Base-by-base conservation (phyloP, 2,329 filamentous ascomycete species). In the Exserohilum rostratum region DNA sequence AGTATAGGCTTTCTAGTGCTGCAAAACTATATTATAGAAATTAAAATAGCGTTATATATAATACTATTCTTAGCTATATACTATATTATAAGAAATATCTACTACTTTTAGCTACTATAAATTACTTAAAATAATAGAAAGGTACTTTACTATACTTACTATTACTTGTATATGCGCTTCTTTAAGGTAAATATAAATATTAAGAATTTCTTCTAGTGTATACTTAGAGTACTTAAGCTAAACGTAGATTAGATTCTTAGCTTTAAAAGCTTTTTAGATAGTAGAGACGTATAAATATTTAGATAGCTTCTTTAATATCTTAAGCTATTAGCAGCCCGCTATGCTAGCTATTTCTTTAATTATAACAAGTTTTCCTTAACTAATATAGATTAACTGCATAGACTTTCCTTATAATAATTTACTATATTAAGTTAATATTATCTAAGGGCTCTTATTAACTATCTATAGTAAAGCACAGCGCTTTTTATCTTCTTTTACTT, bases 131-230 rank as follows among this genome's bases (percentile, higher is more conserved):
- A 2, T 25, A 17, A 30, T 45, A 22, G 6, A 11, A 12, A 17
- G 15, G 25, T n/a, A n/a, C n/a, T 20, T 29, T 49, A 49, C 46
- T 34, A 18, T 18, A 20, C 45, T 47, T 15, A 34, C 45, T n/a
- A 47, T 47, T 6, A 31, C 15, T 38, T 15, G 7, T 20, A 47
- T 47, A 13, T 47, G 15, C 5, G 25, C 15, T 10, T 47, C 34
- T 13, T 39, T n/a, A 9, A 47, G 45, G 17, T 15, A 10, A 5
- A 12, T 38, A 15, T 47, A 15, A 6, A 47, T 25, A 31, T 39
- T 47, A 3, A 49, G 46, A 27, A 49, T 17, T 31, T 49, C 46
- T 42, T 49, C 37, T 6, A 49, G 37, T 7, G 37, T 49, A 6
- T 27, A 49, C 11, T 37, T 18, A 39, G 46, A 34, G 38, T 42